Base-by-base conservation (phyloP, 2,329 filamentous ascomycete species). In the Parastagonospora avenae region DNA sequence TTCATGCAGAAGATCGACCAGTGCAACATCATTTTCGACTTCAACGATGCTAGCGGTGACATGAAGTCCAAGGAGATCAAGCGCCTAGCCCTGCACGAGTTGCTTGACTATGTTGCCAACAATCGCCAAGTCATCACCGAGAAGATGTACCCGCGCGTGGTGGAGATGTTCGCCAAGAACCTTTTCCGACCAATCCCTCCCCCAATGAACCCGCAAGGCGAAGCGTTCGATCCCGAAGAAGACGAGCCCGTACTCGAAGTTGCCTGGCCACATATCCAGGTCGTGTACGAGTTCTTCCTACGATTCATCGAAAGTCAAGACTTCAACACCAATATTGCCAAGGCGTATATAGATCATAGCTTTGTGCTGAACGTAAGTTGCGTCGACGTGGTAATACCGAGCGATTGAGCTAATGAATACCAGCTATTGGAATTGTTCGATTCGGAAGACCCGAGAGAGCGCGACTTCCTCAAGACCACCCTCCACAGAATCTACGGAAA, bases 61-160 rank as follows among this genome's bases (percentile, higher is more conserved):
- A 97, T 99, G 92, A 99, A 99, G 76, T 96, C 93, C 41, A 99
- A 99, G 80, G 94, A 99, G 77, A 97, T 99, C 82, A 99, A 99
- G 81, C 86, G 94, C 68, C 80, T 99, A 62, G 94, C 94, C 36
- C 82, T 99, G 38, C 94, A 99, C 73, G 94, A 99, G 74, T 82
- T 99, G 55, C 84, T 99, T 59, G 94, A 99, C 75, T 99, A 99
- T 72, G 94, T 99, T 50, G 93, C 94, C 66, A 97, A 97, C 77
- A 99, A 99, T 74, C 86, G 94, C 64, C 93, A 96, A 68, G 94
- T 99, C 71, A 99, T 99, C 68, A 97, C 92, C 2, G 94, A 99
- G 74, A 91, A 92, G 48, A 99, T 99, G 94, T 99, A 99, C 68
- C 94, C 94, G 31, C 88, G 91, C 54, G 94, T 99, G 24, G 94